Evolutionary conservation across 371 early-diverging fungal species (phyloP).

Genomic region (Circinella umbellata): DNA sequence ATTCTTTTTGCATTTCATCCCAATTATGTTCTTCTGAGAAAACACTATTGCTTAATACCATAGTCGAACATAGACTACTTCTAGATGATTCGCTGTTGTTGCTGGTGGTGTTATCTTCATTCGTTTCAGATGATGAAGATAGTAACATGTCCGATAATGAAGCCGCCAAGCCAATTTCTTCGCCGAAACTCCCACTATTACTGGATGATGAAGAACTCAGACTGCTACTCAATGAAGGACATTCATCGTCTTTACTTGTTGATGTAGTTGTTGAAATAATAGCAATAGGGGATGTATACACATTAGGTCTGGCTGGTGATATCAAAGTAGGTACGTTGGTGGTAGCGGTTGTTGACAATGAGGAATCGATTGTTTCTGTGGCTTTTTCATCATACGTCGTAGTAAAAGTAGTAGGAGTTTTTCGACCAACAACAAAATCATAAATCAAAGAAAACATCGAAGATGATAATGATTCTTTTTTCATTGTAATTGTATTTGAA

Average conservation of each 20-base stretch:
- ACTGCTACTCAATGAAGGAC: slow-evolving; percentile 7
- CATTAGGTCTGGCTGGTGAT: slow-evolving; percentile 8
- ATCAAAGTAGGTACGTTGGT: neutral
- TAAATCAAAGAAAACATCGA: neutral
- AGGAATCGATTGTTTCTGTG: neutral
- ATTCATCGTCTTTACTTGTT: slow-evolving; percentile 12
- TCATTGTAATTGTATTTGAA: neutral
- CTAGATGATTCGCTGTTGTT: neutral
- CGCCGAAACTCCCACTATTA: neutral
- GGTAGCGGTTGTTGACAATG: neutral
- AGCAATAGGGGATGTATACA: slow-evolving; percentile 15
- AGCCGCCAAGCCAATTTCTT: slow-evolving; percentile 12
- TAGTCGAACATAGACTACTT: neutral
- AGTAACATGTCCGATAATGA: slow-evolving; percentile 17
- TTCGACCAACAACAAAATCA: neutral
- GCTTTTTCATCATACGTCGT: neutral
- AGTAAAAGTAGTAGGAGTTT: neutral
- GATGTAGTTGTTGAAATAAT: slow-evolving; percentile 10
- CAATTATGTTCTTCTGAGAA: neutral
- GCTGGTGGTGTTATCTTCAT: neutral
- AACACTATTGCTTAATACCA: neutral
- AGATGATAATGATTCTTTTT: neutral
- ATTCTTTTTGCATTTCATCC: slow-evolving; percentile 5
- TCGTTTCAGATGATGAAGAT: slow-evolving; percentile 6
- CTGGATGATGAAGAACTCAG: slow-evolving; percentile 14